A percentile compares a stretch with the other conserved stretches of the same genome.
These are phyloP conservation scores for Pseudogymnoascus sp. DNA, from an alignment of 2,329 filamentous ascomycete genomes.

Conservation along the genomic window DNA sequence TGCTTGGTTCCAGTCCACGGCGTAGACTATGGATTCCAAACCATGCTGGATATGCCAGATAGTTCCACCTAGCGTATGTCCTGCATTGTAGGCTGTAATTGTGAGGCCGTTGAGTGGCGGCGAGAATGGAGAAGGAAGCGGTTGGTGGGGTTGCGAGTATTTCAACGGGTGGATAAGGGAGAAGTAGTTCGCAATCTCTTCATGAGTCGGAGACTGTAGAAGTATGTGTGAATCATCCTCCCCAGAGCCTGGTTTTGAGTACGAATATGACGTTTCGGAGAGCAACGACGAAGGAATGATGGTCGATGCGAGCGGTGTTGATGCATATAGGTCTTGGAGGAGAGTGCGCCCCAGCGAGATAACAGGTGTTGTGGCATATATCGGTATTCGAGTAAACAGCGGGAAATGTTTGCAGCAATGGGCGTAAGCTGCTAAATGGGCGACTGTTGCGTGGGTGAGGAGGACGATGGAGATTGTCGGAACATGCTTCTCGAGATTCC, in stretches of 20 bases:
- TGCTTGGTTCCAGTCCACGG: conserved; percentile 97
- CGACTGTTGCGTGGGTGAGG: conserved; percentile 84
- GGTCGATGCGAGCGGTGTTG: conserved; percentile 78
- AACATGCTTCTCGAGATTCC: conserved; percentile 87
- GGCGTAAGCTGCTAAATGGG: conserved; percentile 86
- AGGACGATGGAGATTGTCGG: conserved; percentile 89
- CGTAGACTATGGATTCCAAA: conserved; percentile 93
- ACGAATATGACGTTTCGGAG: conserved; percentile 53
- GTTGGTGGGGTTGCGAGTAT: conserved; percentile 93
- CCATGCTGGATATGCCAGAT: conserved; percentile 99
- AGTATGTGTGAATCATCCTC: conserved; percentile 46
- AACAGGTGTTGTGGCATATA: conserved; percentile 90
- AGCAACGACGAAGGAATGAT: conserved; percentile 68
- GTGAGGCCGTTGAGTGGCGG: conserved; percentile 85
- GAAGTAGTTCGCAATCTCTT: conserved; percentile 91
- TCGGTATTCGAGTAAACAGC: conserved; percentile 81
- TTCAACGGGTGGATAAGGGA: conserved; percentile 84
- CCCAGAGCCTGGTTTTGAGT: conserved; percentile 42
- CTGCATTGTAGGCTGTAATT: conserved; percentile 93
- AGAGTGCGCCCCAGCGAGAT: conserved; percentile 87
- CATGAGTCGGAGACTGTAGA: conserved; percentile 63
- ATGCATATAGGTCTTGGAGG: conserved; percentile 85
- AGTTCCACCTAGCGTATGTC: conserved; percentile 89
- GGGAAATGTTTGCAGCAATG: conserved; percentile 97
- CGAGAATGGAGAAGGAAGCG: conserved; percentile 76